Base-by-base conservation (phyloP, 2,329 filamentous ascomycete genomes). In the Myotisia sp. region DNA sequence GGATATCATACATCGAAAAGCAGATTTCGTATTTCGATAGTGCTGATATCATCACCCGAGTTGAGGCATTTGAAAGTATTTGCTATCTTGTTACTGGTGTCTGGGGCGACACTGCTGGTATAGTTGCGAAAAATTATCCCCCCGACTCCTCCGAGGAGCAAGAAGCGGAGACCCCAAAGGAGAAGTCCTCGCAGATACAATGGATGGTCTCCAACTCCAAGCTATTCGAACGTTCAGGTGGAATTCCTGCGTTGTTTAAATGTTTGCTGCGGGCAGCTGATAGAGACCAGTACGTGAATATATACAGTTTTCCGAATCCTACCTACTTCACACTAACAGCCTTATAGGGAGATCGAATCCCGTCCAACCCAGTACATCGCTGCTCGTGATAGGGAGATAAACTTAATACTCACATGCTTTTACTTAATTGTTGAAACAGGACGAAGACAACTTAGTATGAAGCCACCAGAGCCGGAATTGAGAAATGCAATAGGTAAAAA, bases 61-160 rank as follows among this genome's bases (percentile, higher is more conserved):
- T 66, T 26, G 60, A 62, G 41, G 58, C 59, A 6, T 44, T 68
- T 22, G 60, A 65, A 41, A 55, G 50, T 20, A 43, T 68, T 32
- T 63, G 59, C 40, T 68, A 68, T 42, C 45, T 80, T 17, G 60
- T 78, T 9, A 65, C 82, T 4, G 80, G 80, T 2, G 64, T 76
- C 22, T 86, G 80, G 80, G 70, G 67, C 3, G 65, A 75, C 31
- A 82, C 76, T 7, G 76, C 76, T 20, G 70, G 73, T 19, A 51
- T 50, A 27, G 42, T 45, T 21, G 40, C 47, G 19, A 42, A 53
- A 36, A 48, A 54, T 33, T 51, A 54, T 32, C 44, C 44, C 20
- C 31, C 45, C n/a, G 43, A 58, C 33, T 38, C 49, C 3, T 46
- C 51, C 33, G 50, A 55, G 38, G 44, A 63, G 38, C 45, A 52